A percentile compares a stretch with the other conserved stretches of the same genome.
Evolutionary conservation across 345 rosid species (phyloP).

Genomic region (Arabis alpina): DNA sequence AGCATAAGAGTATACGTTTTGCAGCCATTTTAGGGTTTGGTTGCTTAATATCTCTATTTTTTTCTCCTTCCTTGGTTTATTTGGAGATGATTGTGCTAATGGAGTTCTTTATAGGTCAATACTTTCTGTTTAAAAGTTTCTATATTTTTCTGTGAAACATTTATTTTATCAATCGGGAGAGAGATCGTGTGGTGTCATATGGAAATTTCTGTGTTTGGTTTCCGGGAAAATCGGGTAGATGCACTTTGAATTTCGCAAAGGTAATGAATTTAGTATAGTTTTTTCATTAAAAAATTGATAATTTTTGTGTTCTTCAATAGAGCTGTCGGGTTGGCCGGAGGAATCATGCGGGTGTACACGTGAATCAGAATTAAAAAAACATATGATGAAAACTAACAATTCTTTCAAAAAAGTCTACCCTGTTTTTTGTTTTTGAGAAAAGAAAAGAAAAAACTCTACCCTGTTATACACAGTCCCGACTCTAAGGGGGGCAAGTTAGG

Average conservation of each 20-base stretch:
- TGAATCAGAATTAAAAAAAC: slow-evolving; percentile 17
- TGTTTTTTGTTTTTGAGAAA: too few relatives aligned
- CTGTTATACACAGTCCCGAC: too few relatives aligned
- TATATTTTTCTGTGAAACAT: background rate
- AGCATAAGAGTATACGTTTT: slow-evolving; percentile 19
- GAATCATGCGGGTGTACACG: slow-evolving; percentile 47
- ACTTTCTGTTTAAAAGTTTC: background rate
- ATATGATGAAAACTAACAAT: background rate
- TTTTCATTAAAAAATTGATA: background rate
- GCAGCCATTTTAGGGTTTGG: slow-evolving; percentile 28
- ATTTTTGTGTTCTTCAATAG: slow-evolving; percentile 26
- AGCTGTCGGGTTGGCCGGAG: slow-evolving; percentile 43
- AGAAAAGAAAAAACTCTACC: too few relatives aligned
- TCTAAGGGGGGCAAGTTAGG: too few relatives aligned
- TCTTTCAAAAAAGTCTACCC: slow-evolving; percentile 14
- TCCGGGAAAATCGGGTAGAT: slow-evolving; percentile 35
- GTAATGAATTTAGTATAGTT: background rate
- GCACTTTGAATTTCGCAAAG: background rate
- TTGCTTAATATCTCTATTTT: background rate
- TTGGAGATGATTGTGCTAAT: slow-evolving; percentile 29
- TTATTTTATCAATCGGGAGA: background rate
- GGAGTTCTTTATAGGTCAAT: slow-evolving; percentile 30
- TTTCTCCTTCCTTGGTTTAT: slow-evolving; percentile 14
- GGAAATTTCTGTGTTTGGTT: slow-evolving; percentile 46
- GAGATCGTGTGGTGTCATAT: slow-evolving; percentile 42